A percentile compares a stretch with the other conserved stretches of the same genome.
phyloP scores from a whole-genome alignment of 2,329 filamentous ascomycete species.

The Cercospora brassicicola region DNA sequence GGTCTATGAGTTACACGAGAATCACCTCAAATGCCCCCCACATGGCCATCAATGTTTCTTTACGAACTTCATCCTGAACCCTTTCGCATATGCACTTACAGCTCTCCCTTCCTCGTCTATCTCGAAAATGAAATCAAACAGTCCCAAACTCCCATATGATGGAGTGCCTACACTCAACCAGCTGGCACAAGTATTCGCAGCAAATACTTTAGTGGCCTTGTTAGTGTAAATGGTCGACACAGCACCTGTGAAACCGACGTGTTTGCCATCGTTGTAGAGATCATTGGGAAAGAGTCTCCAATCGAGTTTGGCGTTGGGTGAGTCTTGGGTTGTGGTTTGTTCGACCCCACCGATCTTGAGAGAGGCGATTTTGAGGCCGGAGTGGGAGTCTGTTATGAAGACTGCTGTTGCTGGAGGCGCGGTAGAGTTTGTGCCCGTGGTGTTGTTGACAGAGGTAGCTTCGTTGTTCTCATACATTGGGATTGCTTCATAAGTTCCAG shows the following conservation, averaged over 20 bases:
- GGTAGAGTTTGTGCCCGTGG: neutral
- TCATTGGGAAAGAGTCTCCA: neutral
- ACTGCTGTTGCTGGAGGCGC: neutral
- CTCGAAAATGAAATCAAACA: neutral
- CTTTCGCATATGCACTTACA: neutral
- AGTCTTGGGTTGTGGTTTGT: neutral
- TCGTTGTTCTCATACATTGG: neutral
- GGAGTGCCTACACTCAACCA: neutral
- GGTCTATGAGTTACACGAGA: neutral
- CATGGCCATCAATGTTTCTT: neutral
- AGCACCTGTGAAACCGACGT: neutral
- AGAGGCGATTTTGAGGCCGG: neutral
- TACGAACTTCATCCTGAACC: neutral
- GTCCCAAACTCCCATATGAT: neutral
- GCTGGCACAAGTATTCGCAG: neutral
- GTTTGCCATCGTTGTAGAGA: neutral
- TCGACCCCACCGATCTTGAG: neutral
- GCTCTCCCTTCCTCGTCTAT: neutral
- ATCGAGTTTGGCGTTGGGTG: neutral
- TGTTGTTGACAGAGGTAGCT: neutral
- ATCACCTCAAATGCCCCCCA: neutral
- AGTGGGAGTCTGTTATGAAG: neutral
- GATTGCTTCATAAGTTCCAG: neutral
- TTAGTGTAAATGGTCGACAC: neutral
- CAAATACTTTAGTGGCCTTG: neutral